Percentiles rank a stretch among this genome's conserved stretches.
These are phyloP conservation scores for Holtermanniella nyarrowii DNA, from an alignment of 768 basidiomycete species.

Conservation along the genomic window DNA sequence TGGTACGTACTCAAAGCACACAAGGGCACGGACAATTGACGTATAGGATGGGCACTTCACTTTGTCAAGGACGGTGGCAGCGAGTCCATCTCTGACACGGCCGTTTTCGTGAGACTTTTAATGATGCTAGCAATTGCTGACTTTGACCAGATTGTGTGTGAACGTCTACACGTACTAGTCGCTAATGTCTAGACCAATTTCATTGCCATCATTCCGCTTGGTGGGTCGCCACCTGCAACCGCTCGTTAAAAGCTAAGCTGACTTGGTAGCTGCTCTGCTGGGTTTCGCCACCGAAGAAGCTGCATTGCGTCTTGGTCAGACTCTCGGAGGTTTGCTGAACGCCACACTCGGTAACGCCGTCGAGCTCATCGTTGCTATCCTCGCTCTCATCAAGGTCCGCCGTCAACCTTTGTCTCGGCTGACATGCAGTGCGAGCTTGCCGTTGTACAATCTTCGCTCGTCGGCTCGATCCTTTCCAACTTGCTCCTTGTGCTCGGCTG, in stretches of 20 bases:
- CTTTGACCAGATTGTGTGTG: neutral
- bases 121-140: neutral
- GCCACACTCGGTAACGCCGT: slow-evolving; percentile 51
- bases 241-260: neutral
- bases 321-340: slow-evolving; percentile 50
- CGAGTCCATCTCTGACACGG: slow-evolving; percentile 41
- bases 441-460: slow-evolving; percentile 49
- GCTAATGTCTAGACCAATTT: slow-evolving; percentile 39
- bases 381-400: slow-evolving; percentile 32
- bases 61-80: slow-evolving; percentile 42
- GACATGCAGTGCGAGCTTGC: slow-evolving; percentile 47
- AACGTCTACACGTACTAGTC: neutral
- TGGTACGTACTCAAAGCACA: slow-evolving; percentile 26
- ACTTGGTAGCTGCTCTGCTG: slow-evolving; percentile 44
- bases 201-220: slow-evolving; percentile 48
- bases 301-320: slow-evolving; percentile 45
- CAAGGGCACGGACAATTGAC: neutral
- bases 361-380: slow-evolving; percentile 48
- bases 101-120: slow-evolving; percentile 42
- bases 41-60: slow-evolving; percentile 45
- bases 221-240: slow-evolving; percentile 15
- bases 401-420: neutral
- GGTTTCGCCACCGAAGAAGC: slow-evolving; percentile 52
- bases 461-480: slow-evolving; percentile 49
- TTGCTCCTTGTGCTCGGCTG: slow-evolving; percentile 42